These are phyloP conservation scores for Tagetes patula DNA, from an alignment of 129 eudicot species.

Conservation along the genomic window DNA sequence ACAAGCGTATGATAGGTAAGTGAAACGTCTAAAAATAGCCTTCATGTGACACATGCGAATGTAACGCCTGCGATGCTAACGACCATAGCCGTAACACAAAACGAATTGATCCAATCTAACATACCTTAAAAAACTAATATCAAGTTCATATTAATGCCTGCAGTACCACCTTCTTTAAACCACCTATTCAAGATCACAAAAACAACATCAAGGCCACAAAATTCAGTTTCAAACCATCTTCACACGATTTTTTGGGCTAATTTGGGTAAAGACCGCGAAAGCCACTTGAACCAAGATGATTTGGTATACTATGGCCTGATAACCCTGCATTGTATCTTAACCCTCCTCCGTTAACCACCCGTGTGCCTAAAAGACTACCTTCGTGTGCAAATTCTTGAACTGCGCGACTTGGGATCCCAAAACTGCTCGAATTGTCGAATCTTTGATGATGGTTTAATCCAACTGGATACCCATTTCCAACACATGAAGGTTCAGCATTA, in stretches of 20 bases:
- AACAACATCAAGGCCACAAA: conserved; percentile 7
- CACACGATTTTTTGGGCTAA: conserved; percentile 16
- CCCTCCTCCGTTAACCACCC: conserved; percentile 43
- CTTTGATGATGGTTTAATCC: conserved; percentile 42
- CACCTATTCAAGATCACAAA: conserved; percentile 5
- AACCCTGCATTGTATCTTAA: conserved; percentile 33
- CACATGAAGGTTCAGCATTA: conserved; percentile 30
- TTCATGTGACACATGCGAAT: too few relatives aligned
- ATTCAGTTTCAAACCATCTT: neutral
- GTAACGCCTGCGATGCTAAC: too few relatives aligned
- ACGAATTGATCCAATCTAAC: neutral
- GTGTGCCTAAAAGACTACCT: conserved; percentile 29
- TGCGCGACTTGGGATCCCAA: conserved; percentile 34
- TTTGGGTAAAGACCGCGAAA: conserved; percentile 33
- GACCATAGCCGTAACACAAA: too few relatives aligned
- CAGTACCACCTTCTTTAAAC: conserved; percentile 13
- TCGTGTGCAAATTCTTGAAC: conserved; percentile 36
- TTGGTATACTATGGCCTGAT: conserved; percentile 34
- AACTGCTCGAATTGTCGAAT: conserved; percentile 32
- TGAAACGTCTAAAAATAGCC: too few relatives aligned
- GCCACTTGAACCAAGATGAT: conserved; percentile 34
- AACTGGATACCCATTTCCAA: conserved; percentile 38
- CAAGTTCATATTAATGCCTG: neutral
- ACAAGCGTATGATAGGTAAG: too few relatives aligned
- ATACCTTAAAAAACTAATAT: neutral